These are phyloP conservation scores for Candida dubliniensis DNA, from an alignment of 1,139 yeast species.

Conservation along the genomic window DNA sequence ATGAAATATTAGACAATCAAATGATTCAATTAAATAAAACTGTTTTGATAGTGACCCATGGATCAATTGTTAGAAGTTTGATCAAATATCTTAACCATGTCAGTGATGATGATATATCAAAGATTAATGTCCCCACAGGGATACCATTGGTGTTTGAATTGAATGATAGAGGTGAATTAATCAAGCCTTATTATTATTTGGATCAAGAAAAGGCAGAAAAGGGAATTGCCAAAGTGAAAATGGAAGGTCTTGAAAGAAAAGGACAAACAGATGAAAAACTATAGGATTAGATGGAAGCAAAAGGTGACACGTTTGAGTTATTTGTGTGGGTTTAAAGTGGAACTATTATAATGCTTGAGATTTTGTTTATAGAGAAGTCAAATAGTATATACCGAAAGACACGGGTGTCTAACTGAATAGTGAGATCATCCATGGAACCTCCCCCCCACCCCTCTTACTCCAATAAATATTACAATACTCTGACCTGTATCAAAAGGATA, in stretches of 20 bases:
- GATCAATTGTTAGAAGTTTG: conserved; percentile 70
- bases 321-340: not conserved
- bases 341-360: too few species aligned
- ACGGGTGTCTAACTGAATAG: too few species aligned
- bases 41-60: conserved; percentile 71
- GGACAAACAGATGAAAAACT: not conserved
- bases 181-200: conserved; percentile 53
- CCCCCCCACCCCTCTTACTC: too few species aligned
- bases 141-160: conserved; percentile 66
- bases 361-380: too few species aligned
- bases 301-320: not conserved
- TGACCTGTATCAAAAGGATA: too few species aligned
- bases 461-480: too few species aligned
- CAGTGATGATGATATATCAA: conserved; percentile 61
- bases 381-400: too few species aligned
- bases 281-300: not conserved
- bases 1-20: conserved; percentile 38
- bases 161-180: conserved; percentile 42
- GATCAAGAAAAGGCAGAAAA: conserved; percentile 69
- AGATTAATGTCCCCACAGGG: conserved; percentile 75
- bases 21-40: conserved; percentile 39
- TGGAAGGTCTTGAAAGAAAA: conserved; percentile 45
- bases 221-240: conserved; percentile 64
- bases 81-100: conserved; percentile 58
- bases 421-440: too few species aligned